These are phyloP conservation scores for Globisporangium heterothallicum DNA, from an alignment of 352 stramenopile genomes.

Conservation along the genomic window DNA sequence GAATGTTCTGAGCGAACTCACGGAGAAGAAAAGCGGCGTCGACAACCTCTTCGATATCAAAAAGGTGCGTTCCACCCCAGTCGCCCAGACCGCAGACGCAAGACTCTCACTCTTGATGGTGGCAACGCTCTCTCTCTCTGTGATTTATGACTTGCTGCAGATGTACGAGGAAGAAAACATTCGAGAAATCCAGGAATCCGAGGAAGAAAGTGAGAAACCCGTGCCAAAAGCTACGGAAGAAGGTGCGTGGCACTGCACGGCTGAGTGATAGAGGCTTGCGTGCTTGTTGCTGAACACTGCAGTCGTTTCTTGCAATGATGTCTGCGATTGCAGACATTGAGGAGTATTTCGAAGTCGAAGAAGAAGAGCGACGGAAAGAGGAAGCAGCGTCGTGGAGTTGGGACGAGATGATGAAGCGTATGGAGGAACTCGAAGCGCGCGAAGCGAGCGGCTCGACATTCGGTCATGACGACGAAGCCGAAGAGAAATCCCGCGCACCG, in stretches of 20 bases:
- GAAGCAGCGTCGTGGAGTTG: constrained; percentile 58
- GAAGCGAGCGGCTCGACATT: constrained; percentile 47
- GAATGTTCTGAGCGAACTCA: constrained; percentile 32
- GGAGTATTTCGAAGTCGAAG: constrained; percentile 82
- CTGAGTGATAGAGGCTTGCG: neutral
- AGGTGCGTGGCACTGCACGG: constrained; percentile 19
- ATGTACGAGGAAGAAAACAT: constrained; percentile 85
- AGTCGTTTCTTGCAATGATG: neutral
- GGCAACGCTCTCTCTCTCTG: neutral
- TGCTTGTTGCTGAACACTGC: neutral
- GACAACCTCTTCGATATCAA: constrained; percentile 62
- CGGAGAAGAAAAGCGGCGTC: constrained; percentile 62
- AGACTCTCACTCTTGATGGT: neutral
- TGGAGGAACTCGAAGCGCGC: constrained; percentile 74
- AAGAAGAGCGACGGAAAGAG: constrained; percentile 64
- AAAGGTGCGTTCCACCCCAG: constrained; percentile 27
- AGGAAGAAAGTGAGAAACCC: constrained; percentile 61
- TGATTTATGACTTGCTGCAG: constrained; percentile 11
- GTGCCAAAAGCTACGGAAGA: constrained; percentile 49
- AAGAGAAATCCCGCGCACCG: constrained; percentile 22
- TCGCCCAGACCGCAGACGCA: no score
- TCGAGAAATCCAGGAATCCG: constrained; percentile 77
- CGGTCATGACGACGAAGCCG: constrained; percentile 25
- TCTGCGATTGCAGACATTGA: constrained; percentile 41
- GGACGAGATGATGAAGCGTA: constrained; percentile 84